Evolutionary conservation across 495 filamentous ascomycete genomes (phyloP).

Genomic region (Penicillium desertorum): DNA sequence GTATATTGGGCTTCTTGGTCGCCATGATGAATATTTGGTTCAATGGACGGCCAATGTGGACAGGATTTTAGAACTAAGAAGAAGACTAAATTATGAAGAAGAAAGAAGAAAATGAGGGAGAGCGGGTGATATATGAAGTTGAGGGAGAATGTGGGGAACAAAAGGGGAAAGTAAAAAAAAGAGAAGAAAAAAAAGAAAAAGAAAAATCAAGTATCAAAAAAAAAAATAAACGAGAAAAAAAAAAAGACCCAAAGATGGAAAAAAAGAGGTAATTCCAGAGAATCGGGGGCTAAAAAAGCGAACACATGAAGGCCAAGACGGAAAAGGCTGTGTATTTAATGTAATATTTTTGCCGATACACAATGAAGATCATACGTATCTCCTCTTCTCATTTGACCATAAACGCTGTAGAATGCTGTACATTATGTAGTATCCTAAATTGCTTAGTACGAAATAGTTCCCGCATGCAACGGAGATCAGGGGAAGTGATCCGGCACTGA

Average conservation of each 20-base stretch:
- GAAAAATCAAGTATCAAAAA: constrained; percentile 9
- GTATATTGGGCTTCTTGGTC: constrained; percentile 64
- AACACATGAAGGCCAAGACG: constrained; percentile 11
- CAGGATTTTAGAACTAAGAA: not conserved
- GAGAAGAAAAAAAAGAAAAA: constrained; percentile 3
- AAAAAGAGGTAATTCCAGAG: constrained; percentile 9
- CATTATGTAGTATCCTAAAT: not conserved
- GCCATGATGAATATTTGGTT: constrained; percentile 52
- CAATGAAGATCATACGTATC: not conserved
- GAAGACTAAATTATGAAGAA: constrained; percentile 1
- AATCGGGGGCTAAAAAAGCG: constrained; percentile 1
- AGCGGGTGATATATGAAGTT: constrained; percentile 21
- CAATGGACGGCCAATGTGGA: constrained; percentile 1
- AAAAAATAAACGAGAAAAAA: constrained; percentile 6
- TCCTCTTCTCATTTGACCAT: not conserved
- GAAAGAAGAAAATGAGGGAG: constrained; percentile 2
- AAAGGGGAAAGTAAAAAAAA: constrained; percentile 16
- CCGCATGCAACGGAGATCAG: constrained; percentile 33
- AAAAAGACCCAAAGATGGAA: constrained; percentile 7
- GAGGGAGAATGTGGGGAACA: constrained; percentile 23
- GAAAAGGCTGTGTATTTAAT: constrained; percentile 10
- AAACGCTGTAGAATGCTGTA: not conserved
- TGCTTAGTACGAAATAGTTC: constrained; percentile 5
- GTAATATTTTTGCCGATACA: constrained; percentile 9
- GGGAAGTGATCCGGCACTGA: constrained; percentile 24